Base-by-base conservation (phyloP, 257 asterid species). In the Paulownia fortunei region DNA sequence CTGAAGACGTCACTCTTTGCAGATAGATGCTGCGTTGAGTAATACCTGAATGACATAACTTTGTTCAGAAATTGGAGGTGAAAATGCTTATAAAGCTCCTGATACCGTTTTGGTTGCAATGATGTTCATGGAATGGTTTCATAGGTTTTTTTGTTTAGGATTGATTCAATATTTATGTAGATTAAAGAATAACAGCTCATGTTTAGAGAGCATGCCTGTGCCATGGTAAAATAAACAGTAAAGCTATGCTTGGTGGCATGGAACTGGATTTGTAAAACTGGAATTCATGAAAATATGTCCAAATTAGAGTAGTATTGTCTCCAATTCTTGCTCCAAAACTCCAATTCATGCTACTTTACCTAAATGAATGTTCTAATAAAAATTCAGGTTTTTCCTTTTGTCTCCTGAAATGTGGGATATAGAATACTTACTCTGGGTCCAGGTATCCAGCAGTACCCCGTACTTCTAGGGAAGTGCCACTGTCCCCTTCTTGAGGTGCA, bases 401-500 rank as follows among this genome's bases (percentile, higher is more conserved):
- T 37, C 9, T 37, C 39, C 30, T 44, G 26, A 61, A 44, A 32
- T 76, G 72, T 60, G 11, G 46, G 19, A 54, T 32, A 70, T 5
- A 21, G 87, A 87, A 86, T 81, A 87, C 98, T 84, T 81, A 84
- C 87, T 84, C 97, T 15, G 97, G 97, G 79, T 92, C 97, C 83
- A 92, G 80, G 87, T 92, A 92, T 72, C 97, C 97, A n/a, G 97
- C 97, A 15, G 97, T 91, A 2, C 95, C 88, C 81, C 88, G 73
- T 73, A 92, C 94, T 92, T 92, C 97, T 64, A 85, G 86, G 66
- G 97, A 91, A 72, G 96, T 89, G 69, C 86, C 89, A 58, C 97
- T 93, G 61, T 93, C 98, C 69, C 94, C 98, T 84, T 93, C 97
- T 76, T 93, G 98, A 49, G 98, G 90, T 76, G 97, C 97, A 73